phyloP scores from a whole-genome alignment of 2,329 filamentous ascomycete genomes.

The Scleromitrula shiraiana region DNA sequence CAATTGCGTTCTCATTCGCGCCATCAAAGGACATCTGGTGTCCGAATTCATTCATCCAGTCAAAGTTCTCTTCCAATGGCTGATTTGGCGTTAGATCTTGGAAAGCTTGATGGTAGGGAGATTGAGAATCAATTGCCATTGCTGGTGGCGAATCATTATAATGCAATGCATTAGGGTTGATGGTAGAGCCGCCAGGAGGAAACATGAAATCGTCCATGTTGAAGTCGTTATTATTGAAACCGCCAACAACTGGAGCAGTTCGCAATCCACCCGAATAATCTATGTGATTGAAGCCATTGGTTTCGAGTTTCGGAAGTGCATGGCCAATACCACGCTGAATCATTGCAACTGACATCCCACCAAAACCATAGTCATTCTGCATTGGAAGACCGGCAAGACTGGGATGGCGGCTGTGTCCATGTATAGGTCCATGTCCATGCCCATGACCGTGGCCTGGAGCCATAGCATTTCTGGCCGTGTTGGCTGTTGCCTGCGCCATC shows the following conservation, averaged over 20 bases:
- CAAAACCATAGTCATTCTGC: slow-evolving; percentile 56
- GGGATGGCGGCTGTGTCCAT: slow-evolving; percentile 60
- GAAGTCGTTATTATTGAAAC: slow-evolving; percentile 57
- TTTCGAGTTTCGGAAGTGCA: slow-evolving; percentile 76
- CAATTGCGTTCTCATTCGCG: slow-evolving; percentile 70
- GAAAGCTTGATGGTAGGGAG: slow-evolving; percentile 50
- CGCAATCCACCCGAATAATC: slow-evolving; percentile 63
- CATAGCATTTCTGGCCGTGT: slow-evolving; percentile 32
- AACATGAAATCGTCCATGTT: slow-evolving; percentile 52
- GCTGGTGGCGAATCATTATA: slow-evolving; percentile 71
- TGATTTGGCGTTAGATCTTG: slow-evolving; percentile 50
- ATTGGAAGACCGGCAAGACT: slow-evolving; percentile 63
- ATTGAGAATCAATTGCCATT: slow-evolving; percentile 53
- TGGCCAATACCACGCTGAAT: slow-evolving; percentile 59
- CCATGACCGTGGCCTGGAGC: neutral
- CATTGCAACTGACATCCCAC: slow-evolving; percentile 60
- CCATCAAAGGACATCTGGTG: slow-evolving; percentile 62
- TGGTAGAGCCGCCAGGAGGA: slow-evolving; percentile 50
- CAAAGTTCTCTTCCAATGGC: slow-evolving; percentile 68
- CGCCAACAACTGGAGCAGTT: slow-evolving; percentile 66
- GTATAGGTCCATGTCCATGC: slow-evolving; percentile 35
- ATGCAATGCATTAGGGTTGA: slow-evolving; percentile 70
- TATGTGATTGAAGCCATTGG: slow-evolving; percentile 56
- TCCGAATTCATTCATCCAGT: slow-evolving; percentile 65
- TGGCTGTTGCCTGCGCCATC: slow-evolving; percentile 49